Percentiles rank a stretch among this genome's conserved stretches.
Conservation (phyloP, 2,329 filamentous ascomycete genomes). For the Nemania sp. region DNA sequence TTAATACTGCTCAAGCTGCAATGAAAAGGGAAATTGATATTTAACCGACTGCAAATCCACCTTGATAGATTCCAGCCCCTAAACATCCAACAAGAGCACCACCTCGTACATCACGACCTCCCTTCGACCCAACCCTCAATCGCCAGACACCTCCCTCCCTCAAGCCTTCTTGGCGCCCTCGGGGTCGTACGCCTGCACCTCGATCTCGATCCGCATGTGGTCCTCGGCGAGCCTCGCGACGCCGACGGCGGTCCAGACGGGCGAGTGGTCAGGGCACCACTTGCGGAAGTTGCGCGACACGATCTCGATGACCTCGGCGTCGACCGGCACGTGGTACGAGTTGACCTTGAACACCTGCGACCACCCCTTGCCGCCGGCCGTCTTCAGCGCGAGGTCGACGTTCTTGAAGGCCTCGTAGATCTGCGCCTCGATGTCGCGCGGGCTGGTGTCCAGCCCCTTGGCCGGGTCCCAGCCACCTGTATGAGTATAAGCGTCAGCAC, state of each 20-base stretch:
- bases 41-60: no score
- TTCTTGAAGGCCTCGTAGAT: conserved; percentile 61
- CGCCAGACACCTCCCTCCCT: no score
- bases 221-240: conserved; percentile 52
- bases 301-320: conserved; percentile 38
- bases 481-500: not conserved
- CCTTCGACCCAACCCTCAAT: no score
- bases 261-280: conserved; percentile 57
- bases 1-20: no score
- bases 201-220: conserved; percentile 63
- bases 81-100: no score
- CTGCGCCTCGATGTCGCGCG: conserved; percentile 47
- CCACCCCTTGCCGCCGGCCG: conserved; percentile 60
- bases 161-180: conserved; percentile 18
- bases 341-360: conserved; percentile 34
- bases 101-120: no score
- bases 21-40: no score
- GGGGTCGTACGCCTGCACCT: conserved; percentile 54
- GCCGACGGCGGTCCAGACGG: conserved; percentile 59
- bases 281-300: conserved; percentile 54
- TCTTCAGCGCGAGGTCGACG: conserved; percentile 54
- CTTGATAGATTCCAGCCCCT: no score
- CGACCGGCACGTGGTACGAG: conserved; percentile 46
- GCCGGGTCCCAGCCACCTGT: conserved; percentile 43
- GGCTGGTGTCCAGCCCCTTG: conserved; percentile 31